Base-by-base conservation (phyloP, 2,329 filamentous ascomycete genomes). In the Uncinocarpus reesii region DNA sequence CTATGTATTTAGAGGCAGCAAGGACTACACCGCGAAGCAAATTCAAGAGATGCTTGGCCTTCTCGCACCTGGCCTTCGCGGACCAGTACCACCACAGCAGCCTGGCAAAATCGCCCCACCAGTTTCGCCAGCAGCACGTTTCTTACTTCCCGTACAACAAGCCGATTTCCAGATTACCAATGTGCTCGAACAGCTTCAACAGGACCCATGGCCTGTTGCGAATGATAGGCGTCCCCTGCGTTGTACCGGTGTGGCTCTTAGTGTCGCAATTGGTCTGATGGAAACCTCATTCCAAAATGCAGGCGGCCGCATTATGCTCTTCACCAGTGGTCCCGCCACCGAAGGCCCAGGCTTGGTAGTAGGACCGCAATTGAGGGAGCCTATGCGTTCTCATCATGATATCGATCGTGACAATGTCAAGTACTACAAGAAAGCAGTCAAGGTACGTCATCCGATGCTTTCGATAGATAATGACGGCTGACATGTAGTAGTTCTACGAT, bases 321-420 rank as follows among this genome's bases (percentile, higher is more conserved):
- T 98, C 66, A 85, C 89, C 47, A 93, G 90, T 61, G 92, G 92
- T 29, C 84, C 92, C 46, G 88, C 89, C 34, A 98, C 92, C 0
- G 92, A 98, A 67, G 92, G 92, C 1, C 92, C 92, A 8, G 92
- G 92, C 52, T 88, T 95, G 78, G 92, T 98, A 26, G 92, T 98
- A 63, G 89, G 89, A 2, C 86, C 92, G 20, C 92, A 98, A 69
- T 73, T 98, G 56, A 84, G 90, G 65, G 92, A 98, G 65, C 88
- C 93, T 7, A 96, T 98, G 56, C 84, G 92, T 62, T 96, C 90
- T 35, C 92, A 98, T 70, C 92, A 98, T 68, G 92, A 98, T 61
- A 98, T 98, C 66, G 92, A 98, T 65, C 81, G 89, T 50, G 92
- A 98, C 68, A 95, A 95, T 65, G 94, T 95, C 71, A 98, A 98